Evolutionary conservation across 73 alveolate species (phyloP).

Genomic region (Tetrahymena thermophila): DNA sequence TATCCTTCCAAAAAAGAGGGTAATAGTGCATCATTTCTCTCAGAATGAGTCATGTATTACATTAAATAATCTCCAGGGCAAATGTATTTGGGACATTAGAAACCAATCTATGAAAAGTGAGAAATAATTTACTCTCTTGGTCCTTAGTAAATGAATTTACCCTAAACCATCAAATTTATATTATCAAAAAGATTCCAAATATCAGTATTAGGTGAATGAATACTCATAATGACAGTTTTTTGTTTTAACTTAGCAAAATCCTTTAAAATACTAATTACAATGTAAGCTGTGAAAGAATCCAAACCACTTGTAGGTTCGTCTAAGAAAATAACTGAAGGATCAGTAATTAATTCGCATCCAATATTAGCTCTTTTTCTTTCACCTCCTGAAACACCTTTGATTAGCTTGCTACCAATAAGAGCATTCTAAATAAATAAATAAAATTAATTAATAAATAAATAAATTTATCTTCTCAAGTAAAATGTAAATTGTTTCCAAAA

Average conservation of each 20-base stretch:
- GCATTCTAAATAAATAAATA: slow-evolving; percentile 9
- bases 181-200: slow-evolving; percentile 28
- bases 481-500: background rate
- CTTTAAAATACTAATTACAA: slow-evolving; percentile 18
- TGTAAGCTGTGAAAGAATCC: slow-evolving; percentile 14
- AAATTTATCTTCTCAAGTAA: background rate
- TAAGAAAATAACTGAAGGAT: background rate
- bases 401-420: slow-evolving; percentile 43
- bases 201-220: slow-evolving; percentile 41
- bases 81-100: slow-evolving; percentile 23
- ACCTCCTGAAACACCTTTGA: slow-evolving; percentile 21
- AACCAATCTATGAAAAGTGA: slow-evolving; percentile 3
- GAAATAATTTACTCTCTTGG: background rate
- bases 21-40: background rate
- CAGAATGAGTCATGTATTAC: slow-evolving; percentile 10
- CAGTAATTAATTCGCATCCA: background rate
- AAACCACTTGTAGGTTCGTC: slow-evolving; percentile 27
- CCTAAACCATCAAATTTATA: slow-evolving; percentile 21
- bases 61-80: slow-evolving; percentile 44
- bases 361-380: background rate
- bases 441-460: background rate
- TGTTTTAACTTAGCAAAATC: background rate
- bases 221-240: background rate
- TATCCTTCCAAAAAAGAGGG: background rate
- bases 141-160: slow-evolving; percentile 33